A percentile compares a stretch with the other conserved stretches of the same genome.
Evolutionary conservation across 2,329 filamentous ascomycete genomes (phyloP).

Genomic region (Onygena corvina): DNA sequence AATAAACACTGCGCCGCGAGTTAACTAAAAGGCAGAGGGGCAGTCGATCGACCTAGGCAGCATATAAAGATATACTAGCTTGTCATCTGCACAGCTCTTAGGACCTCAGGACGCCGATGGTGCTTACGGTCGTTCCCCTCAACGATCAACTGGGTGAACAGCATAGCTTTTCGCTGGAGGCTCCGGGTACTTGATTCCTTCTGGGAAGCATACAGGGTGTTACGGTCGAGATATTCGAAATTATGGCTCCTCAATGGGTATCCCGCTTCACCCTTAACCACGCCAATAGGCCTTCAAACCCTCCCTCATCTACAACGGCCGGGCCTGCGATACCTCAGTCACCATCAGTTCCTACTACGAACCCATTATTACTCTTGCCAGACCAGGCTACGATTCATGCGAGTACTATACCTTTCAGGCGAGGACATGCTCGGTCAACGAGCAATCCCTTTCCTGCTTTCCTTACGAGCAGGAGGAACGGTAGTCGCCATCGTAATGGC

Average conservation of each 20-base stretch:
- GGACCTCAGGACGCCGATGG: too few species aligned
- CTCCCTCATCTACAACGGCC: not conserved
- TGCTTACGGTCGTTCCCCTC: too few species aligned
- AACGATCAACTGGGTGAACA: too few species aligned
- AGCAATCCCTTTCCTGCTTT: slow-evolving; percentile 69
- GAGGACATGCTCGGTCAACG: slow-evolving; percentile 52
- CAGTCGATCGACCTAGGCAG: too few species aligned
- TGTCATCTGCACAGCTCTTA: too few species aligned
- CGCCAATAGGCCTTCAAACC: not conserved
- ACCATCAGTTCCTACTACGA: not conserved
- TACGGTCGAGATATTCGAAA: not conserved
- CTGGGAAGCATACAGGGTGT: too few species aligned
- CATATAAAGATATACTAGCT: too few species aligned
- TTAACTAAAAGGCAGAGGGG: too few species aligned
- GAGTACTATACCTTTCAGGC: slow-evolving; percentile 10
- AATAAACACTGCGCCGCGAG: not conserved
- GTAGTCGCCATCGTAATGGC: slow-evolving; percentile 40
- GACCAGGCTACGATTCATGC: not conserved
- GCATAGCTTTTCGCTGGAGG: too few species aligned
- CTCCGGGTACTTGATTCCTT: too few species aligned
- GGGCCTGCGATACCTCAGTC: not conserved
- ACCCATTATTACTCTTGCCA: not conserved
- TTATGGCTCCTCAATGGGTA: slow-evolving; percentile 1
- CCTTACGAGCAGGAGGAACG: slow-evolving; percentile 47
- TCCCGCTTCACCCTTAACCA: not conserved